Evolutionary conservation across 1,139 yeast genomes (phyloP), one percentile per base, ranked within the genome.

Genomic region (Nakaseomyces nivariensis): DNA sequence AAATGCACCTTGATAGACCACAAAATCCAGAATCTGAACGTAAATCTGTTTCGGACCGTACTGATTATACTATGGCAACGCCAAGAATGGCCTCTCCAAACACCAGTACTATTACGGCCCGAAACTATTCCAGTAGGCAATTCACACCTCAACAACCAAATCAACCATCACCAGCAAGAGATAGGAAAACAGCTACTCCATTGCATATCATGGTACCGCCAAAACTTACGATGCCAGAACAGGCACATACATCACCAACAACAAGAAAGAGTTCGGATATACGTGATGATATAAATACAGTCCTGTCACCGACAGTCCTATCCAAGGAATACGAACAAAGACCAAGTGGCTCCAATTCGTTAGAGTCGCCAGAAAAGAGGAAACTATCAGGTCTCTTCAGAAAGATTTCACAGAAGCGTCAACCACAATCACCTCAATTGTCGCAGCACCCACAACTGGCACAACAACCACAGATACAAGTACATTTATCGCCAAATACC

Each of bases 161-260:
- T 38, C 42, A 38, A 24, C 31, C 31, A 25, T 38, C 42, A 24
- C 42, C 42, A n/a, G 33, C 34, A 13, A 13, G 24, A 29, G 44
- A 41, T n/a, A 41, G 10, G n/a, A 41, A 41, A 13, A 41, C 44
- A 4, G 34, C 54, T 26, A 60, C 62, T 22, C 69, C 68, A 25
- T 53, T 64, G 22, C 62, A 58, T 48, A 54, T 65, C 3, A 43
- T 63, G 51, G 61, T 64, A 24, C 68, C 70, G 29, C 72, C 77
- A 5, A 67, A 69, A 37, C 56, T 75, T 34, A 53, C 82, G 11
- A 74, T 78, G 60, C 89, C 89, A 8, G 83, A 81, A 57, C 86
- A 81, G 55, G 88, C 87, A 0, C 86, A 83, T 59, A 81, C 85
- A 2, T 73, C 84, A 0, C 73, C 76, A 42, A 67, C 66, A 22